Base-by-base conservation (phyloP, 2,329 filamentous ascomycete species). In the Aspergillus sp. region DNA sequence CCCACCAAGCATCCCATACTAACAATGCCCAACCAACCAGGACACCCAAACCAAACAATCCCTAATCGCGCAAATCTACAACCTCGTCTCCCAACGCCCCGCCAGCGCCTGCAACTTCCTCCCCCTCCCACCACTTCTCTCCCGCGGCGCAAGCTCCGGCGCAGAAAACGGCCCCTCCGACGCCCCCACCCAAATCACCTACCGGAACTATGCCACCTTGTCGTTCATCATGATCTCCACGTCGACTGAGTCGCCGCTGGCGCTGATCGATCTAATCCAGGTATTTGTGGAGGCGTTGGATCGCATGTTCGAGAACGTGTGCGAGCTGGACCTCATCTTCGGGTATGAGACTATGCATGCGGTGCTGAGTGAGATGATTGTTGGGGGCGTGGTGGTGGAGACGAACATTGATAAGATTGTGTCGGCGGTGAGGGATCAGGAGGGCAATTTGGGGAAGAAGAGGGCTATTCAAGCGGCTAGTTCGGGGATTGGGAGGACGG, bases 191-290 rank as follows among this genome's bases (percentile, higher is more conserved):
- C 90, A 98, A 62, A 92, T 99, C 49, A 98, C 95, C 8, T 99
- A 99, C 83, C 92, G 95, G 60, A 91, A 97, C 83, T 99, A 98
- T 74, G 95, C 95, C 9, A 99, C 95, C 0, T 89, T 99, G 63
- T 98, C 96, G 80, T 99, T 99, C 81, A 99, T 99, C 78, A 84
- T 99, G 75, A 99, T 99, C 72, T 95, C 90, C 38, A 99, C 96
- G 4, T 92, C 92, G 5, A 97, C 95, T 61, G 95, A 99, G 78
- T 97, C 92, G 1, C 95, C 95, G 0, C 89, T 99, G 3, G 95
- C 95, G 0, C 85, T 99, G 23, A 92, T 99, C 63, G 95, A 99
- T 77, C 82, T 99, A 57, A 98, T 99, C 66, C 95, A 99, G 78
- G 95, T 99, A 62, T 99, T 97, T 71, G 95, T 99, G 65, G 95